Evolutionary conservation across 202 grass and related monocot genomes (phyloP).

Genomic region (Carex arenaria): DNA sequence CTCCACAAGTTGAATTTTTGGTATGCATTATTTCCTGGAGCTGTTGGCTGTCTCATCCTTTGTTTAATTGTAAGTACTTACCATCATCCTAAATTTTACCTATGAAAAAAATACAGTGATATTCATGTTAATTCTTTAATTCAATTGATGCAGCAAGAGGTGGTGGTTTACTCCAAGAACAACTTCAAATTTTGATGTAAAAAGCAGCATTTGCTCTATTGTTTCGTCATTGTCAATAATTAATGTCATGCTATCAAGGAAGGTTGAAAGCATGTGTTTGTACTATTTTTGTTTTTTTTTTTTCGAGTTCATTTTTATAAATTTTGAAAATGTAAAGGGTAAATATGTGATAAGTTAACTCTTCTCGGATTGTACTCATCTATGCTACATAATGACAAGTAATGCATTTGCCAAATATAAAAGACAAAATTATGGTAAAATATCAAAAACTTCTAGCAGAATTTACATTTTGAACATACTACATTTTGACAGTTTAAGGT

Average conservation of each 20-base stretch:
- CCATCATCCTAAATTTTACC: background rate
- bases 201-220: background rate
- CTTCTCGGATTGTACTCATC: background rate
- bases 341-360: background rate
- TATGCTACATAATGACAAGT: background rate
- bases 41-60: conserved; percentile 65
- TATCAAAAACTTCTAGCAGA: background rate
- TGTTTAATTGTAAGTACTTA: conserved; percentile 84
- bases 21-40: conserved; percentile 91
- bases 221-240: background rate
- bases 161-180: conserved; percentile 78
- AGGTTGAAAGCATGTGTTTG: background rate
- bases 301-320: background rate
- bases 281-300: background rate
- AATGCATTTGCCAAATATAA: background rate
- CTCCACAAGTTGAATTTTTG: conserved; percentile 76
- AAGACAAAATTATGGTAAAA: background rate
- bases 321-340: background rate
- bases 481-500: background rate
- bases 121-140: conserved; percentile 14
- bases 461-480: background rate
- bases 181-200: conserved; percentile 42
- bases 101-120: conserved; percentile 3
- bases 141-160: conserved; percentile 71
- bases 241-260: conserved; percentile 4